Evolutionary conservation across 495 filamentous ascomycete species (phyloP).

Genomic region (Jackrogersella minutella): DNA sequence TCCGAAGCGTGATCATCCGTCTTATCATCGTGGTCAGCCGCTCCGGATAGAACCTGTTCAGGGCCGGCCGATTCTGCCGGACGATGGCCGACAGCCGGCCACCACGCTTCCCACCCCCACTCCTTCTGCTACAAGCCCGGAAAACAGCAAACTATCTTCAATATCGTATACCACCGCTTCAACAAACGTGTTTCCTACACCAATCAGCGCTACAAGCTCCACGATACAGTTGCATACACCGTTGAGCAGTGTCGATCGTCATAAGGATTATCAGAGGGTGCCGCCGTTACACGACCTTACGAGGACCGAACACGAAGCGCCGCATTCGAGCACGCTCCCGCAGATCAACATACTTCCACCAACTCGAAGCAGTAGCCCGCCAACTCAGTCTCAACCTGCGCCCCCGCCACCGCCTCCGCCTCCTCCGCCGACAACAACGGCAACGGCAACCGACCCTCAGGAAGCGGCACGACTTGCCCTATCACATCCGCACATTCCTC

Average conservation of each 20-base stretch:
- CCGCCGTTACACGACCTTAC: conserved; percentile 63
- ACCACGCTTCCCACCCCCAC: conserved; percentile 53
- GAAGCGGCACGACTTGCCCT: conserved; percentile 68
- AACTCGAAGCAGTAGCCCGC: conserved; percentile 56
- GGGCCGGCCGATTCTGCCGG: conserved; percentile 55
- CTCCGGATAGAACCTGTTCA: conserved; percentile 66
- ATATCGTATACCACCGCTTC: conserved; percentile 56
- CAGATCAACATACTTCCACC: conserved; percentile 57
- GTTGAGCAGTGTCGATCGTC: conserved; percentile 43
- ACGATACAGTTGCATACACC: conserved; percentile 57
- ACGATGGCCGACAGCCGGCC: conserved; percentile 58
- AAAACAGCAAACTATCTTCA: conserved; percentile 63
- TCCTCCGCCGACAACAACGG: conserved; percentile 34
- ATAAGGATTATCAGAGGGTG: conserved; percentile 62
- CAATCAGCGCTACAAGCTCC: conserved; percentile 59
- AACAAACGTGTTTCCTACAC: conserved; percentile 59
- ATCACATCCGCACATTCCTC: conserved; percentile 58
- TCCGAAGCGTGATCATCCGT: conserved; percentile 56
- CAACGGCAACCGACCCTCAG: conserved; percentile 56
- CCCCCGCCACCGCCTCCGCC: conserved; percentile 44
- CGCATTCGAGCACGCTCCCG: conserved; percentile 46
- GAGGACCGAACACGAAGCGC: conserved; percentile 55
- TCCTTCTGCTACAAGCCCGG: conserved; percentile 60
- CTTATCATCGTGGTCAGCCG: conserved; percentile 60
- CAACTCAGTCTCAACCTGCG: conserved; percentile 42